Evolutionary conservation across 495 filamentous ascomycete genomes (phyloP).

Genomic region (Cudoniella acicularis): DNA sequence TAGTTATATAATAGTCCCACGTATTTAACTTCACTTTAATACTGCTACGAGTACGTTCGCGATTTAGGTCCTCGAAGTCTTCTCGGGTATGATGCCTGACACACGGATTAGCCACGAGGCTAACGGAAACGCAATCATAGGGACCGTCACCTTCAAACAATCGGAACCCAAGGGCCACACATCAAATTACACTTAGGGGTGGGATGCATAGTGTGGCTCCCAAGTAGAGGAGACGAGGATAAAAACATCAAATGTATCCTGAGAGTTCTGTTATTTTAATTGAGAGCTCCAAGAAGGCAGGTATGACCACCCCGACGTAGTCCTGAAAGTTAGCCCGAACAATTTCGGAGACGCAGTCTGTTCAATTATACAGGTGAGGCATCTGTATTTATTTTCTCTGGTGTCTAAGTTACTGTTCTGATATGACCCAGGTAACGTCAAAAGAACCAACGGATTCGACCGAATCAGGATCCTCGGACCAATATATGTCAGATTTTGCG

Average conservation of each 20-base stretch:
- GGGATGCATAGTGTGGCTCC: conserved; percentile 13
- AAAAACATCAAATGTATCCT: conserved; percentile 4
- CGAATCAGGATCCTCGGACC: neutral
- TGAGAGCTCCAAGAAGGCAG: conserved; percentile 4
- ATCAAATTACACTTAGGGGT: conserved; percentile 11
- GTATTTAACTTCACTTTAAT: neutral
- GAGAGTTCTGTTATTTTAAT: conserved; percentile 3
- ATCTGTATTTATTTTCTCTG: neutral
- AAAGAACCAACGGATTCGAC: neutral
- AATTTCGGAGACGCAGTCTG: conserved; percentile 1
- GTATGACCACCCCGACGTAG: no score
- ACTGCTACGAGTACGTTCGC: neutral
- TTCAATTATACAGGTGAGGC: conserved; percentile 2
- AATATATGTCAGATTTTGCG: neutral
- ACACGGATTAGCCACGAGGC: conserved; percentile 2
- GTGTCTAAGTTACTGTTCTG: neutral
- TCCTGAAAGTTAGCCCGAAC: conserved; percentile 3
- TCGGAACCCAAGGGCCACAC: conserved; percentile 2
- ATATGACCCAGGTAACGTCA: neutral
- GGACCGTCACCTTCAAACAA: conserved; percentile 11
- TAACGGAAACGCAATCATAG: conserved; percentile 1
- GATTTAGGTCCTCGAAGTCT: neutral
- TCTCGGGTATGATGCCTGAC: neutral
- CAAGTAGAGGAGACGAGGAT: neutral
- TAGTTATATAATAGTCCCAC: neutral